phyloP scores from a whole-genome alignment of 176 grass and related monocot species.

The Zoysia pacifica region DNA sequence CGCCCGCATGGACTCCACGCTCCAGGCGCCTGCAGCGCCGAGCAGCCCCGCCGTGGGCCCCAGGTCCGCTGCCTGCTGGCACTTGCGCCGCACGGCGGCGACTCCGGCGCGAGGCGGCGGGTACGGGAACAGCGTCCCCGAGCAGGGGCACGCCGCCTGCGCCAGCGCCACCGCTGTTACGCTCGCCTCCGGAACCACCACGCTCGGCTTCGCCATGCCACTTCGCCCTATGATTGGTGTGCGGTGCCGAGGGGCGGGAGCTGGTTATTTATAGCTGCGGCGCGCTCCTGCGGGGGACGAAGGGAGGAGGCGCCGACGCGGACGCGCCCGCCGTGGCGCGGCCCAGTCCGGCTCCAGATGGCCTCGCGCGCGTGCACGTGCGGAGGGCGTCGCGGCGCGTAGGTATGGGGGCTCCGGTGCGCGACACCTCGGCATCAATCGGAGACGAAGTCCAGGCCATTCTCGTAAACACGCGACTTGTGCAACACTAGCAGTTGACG shows the following conservation, averaged over 20 bases:
- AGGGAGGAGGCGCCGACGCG: slow-evolving; percentile 23
- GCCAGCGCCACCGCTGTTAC: slow-evolving; percentile 24
- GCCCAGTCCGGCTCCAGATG: too few relatives aligned
- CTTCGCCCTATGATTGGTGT: slow-evolving; percentile 14
- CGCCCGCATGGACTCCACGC: slow-evolving; percentile 89
- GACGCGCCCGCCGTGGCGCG: too few relatives aligned
- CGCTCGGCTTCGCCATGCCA: slow-evolving; percentile 74
- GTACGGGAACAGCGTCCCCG: slow-evolving; percentile 59
- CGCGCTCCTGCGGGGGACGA: neutral
- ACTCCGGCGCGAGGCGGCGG: slow-evolving; percentile 59
- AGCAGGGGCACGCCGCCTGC: slow-evolving; percentile 26
- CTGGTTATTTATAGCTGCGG: slow-evolving; percentile 45
- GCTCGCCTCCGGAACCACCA: slow-evolving; percentile 55
- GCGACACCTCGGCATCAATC: too few relatives aligned
- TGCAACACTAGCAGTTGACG: neutral
- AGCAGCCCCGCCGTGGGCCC: slow-evolving; percentile 34
- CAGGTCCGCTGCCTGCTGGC: slow-evolving; percentile 55
- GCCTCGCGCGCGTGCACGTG: slow-evolving; percentile 2
- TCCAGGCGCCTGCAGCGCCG: slow-evolving; percentile 36
- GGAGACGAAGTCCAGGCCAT: neutral
- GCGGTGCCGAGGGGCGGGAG: slow-evolving; percentile 14
- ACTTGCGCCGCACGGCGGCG: slow-evolving; percentile 61
- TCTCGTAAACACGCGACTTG: neutral
- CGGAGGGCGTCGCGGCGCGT: neutral
- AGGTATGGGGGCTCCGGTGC: neutral